These are phyloP conservation scores for Acanthamoeba lenticulata DNA, from an alignment of 208 protist genomes.

Conservation along the genomic window DNA sequence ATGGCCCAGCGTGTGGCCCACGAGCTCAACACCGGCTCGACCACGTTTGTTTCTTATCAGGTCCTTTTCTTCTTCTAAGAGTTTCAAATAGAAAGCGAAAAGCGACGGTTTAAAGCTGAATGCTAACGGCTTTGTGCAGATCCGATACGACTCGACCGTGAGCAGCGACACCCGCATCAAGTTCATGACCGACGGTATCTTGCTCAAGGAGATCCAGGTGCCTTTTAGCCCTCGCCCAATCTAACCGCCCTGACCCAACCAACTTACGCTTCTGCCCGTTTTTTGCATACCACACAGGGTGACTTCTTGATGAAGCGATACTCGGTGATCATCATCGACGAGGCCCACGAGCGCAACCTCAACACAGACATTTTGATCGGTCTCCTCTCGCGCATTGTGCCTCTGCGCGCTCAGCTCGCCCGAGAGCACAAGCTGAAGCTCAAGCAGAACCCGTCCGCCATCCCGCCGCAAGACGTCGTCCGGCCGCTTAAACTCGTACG, in stretches of 20 bases:
- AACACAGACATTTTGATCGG: constrained; percentile 98
- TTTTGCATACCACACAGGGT: constrained; percentile 36
- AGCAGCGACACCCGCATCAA: constrained; percentile 82
- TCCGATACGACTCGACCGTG: constrained; percentile 65
- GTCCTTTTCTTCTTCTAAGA: constrained; percentile 54
- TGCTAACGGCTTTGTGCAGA: neutral
- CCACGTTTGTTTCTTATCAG: constrained; percentile 86
- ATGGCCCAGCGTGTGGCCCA: constrained; percentile 89
- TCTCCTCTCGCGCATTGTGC: constrained; percentile 97
- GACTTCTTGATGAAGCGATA: constrained; percentile 90
- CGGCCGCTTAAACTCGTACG: constrained; percentile 72
- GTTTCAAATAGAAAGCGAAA: too few relatives aligned
- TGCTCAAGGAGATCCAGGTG: constrained; percentile 85
- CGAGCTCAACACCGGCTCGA: constrained; percentile 84
- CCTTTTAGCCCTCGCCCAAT: neutral
- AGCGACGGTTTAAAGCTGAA: too few relatives aligned
- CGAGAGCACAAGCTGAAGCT: constrained; percentile 1
- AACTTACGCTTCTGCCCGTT: neutral
- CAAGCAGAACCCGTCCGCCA: constrained; percentile 6
- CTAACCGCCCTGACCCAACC: neutral
- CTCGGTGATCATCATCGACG: constrained; percentile 93
- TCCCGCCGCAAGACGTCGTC: neutral
- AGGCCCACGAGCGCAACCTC: constrained; percentile 93
- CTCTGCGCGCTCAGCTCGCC: constrained; percentile 85
- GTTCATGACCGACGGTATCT: constrained; percentile 93